These are phyloP conservation scores for Musa itinerans DNA, from an alignment of 176 grass and related monocot species.

Conservation along the genomic window DNA sequence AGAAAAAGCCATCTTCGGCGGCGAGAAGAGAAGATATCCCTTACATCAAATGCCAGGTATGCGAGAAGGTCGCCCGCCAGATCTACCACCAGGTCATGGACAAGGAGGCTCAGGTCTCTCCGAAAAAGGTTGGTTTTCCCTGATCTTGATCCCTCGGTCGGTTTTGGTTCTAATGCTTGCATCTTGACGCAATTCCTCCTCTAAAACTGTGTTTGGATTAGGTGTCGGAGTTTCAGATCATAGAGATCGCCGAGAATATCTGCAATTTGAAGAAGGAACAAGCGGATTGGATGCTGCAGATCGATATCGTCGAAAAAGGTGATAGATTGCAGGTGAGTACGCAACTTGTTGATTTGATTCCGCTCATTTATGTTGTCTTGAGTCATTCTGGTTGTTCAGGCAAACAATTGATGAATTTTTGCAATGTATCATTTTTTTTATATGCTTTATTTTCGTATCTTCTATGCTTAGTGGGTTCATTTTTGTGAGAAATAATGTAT, in stretches of 20 bases:
- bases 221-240: conserved; percentile 92
- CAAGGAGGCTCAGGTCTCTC: conserved; percentile 39
- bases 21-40: conserved; percentile 87
- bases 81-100: conserved; percentile 61
- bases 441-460: too few relatives aligned
- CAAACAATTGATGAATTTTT: not conserved
- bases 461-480: too few relatives aligned
- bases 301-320: conserved; percentile 87
- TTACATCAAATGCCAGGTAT: conserved; percentile 91
- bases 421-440: not conserved
- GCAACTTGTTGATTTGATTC: not conserved
- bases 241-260: conserved; percentile 95
- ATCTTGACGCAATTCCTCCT: conserved; percentile 8
- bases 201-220: conserved; percentile 20
- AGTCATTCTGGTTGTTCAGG: not conserved
- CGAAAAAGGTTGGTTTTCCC: conserved; percentile 50
- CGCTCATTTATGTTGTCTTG: not conserved
- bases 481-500: too few relatives aligned
- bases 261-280: conserved; percentile 98
- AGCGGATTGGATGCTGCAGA: conserved; percentile 88
- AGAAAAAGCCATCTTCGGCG: conserved; percentile 51
- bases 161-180: not conserved
- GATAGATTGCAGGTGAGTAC: conserved; percentile 62
- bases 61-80: conserved; percentile 83
- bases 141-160: not conserved